Evolutionary conservation across 2,329 filamentous ascomycete genomes (phyloP).

Genomic region (Phialophora tarda): DNA sequence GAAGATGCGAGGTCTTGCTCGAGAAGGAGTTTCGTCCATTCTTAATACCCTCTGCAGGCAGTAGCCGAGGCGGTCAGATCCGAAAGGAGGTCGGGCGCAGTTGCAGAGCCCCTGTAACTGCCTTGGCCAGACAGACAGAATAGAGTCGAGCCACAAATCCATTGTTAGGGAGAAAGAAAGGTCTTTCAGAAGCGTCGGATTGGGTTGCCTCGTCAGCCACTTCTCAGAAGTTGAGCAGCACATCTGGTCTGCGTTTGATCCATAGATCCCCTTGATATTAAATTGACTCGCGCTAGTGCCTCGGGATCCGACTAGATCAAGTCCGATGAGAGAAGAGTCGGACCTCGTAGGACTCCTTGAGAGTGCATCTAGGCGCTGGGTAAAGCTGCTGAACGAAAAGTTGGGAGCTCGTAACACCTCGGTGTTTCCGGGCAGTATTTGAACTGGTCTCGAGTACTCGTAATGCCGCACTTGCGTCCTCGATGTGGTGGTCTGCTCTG

Average conservation of each 20-base stretch:
- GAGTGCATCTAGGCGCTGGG: not conserved
- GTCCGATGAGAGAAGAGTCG: not conserved
- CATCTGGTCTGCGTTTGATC: not conserved
- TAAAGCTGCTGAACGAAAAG: not conserved
- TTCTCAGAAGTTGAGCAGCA: not conserved
- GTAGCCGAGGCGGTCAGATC: not conserved
- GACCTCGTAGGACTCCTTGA: not conserved
- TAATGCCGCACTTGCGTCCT: not conserved
- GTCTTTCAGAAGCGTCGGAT: not conserved
- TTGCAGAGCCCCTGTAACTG: not conserved
- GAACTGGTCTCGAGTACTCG: not conserved
- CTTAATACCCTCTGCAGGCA: not conserved
- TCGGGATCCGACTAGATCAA: not conserved
- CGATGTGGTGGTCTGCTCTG: not conserved
- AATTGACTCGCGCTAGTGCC: not conserved
- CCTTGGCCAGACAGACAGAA: not conserved
- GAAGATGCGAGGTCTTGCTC: not conserved
- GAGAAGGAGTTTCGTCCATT: not conserved
- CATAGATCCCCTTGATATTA: not conserved
- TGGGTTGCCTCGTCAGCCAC: not conserved
- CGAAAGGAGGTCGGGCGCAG: not conserved
- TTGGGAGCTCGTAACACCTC: not conserved
- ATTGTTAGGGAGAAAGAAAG: not conserved
- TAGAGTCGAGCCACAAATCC: not conserved
- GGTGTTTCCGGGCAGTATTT: not conserved